Conservation (phyloP, 495 filamentous ascomycete species). For the Penicillium chermesinum region DNA sequence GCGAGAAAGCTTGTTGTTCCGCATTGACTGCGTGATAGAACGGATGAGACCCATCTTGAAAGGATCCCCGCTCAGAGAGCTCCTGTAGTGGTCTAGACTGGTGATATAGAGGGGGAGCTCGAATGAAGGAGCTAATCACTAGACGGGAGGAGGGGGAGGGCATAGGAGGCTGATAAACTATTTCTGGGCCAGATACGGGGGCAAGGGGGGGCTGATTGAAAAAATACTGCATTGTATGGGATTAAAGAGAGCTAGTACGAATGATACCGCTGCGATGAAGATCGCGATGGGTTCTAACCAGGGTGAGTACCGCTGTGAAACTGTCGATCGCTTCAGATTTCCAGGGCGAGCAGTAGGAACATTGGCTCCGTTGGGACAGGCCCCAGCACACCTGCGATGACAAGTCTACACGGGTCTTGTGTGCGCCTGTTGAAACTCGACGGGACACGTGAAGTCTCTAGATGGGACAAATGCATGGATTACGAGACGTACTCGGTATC, state of each 20-base stretch:
- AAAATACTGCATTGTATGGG: conserved; percentile 9
- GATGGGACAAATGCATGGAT: too few species aligned
- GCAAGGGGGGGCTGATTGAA: conserved; percentile 8
- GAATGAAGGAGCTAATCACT: neutral
- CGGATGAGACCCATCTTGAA: conserved; percentile 23
- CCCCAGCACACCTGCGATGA: too few species aligned
- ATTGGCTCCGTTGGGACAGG: too few species aligned
- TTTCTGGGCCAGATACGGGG: conserved; percentile 9
- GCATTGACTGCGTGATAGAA: conserved; percentile 13
- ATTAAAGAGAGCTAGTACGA: neutral
- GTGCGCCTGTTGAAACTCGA: neutral
- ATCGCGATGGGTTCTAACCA: neutral
- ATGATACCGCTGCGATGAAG: neutral
- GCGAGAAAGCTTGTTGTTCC: conserved; percentile 14
- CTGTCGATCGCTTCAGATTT: conserved; percentile 7
- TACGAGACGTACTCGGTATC: too few species aligned
- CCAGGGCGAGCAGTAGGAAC: too few species aligned
- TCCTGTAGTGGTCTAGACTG: neutral
- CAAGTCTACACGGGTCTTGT: neutral
- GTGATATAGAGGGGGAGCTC: neutral
- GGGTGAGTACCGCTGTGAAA: conserved; percentile 5
- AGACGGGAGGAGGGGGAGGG: conserved; percentile 3
- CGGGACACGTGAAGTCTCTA: neutral
- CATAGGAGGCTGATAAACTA: conserved; percentile 12
- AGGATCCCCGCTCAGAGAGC: neutral